Conservation (phyloP, 2,329 filamentous ascomycete species). For the Clonostachys chloroleuca region DNA sequence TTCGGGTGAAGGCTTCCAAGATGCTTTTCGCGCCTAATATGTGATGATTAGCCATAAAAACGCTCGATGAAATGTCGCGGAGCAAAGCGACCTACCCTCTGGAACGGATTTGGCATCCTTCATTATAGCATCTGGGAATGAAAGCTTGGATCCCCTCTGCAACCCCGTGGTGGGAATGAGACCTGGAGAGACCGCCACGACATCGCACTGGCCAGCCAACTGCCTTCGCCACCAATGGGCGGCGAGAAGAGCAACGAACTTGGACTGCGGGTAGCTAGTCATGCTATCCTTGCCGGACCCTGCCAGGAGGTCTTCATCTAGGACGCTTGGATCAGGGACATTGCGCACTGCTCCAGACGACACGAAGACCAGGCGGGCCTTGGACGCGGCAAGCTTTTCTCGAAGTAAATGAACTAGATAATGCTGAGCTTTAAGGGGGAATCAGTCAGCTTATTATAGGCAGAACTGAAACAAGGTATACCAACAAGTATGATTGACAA, state of each 20-base stretch:
- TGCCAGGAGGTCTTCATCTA: constrained; percentile 32
- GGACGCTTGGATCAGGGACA: constrained; percentile 25
- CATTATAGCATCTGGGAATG: constrained; percentile 16
- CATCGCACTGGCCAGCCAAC: constrained; percentile 31
- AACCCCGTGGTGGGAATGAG: constrained; percentile 43
- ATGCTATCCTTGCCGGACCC: constrained; percentile 22
- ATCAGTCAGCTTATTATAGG: not conserved
- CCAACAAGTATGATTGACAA: constrained; percentile 51
- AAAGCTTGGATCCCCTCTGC: constrained; percentile 20
- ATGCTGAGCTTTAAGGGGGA: constrained; percentile 37
- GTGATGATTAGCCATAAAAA: not conserved
- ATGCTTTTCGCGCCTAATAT: constrained; percentile 38
- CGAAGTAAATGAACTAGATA: constrained; percentile 45
- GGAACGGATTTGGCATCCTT: constrained; percentile 41
- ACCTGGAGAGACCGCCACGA: constrained; percentile 50
- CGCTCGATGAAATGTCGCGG: not conserved
- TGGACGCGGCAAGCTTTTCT: constrained; percentile 39
- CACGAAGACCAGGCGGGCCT: constrained; percentile 42
- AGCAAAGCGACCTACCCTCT: constrained; percentile 26
- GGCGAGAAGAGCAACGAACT: constrained; percentile 44
- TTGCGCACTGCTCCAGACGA: constrained; percentile 42
- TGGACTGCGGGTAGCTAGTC: constrained; percentile 34
- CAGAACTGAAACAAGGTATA: not conserved
- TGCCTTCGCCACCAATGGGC: constrained; percentile 54
- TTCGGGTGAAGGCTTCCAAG: constrained; percentile 34